phyloP scores from a whole-genome alignment of 139 green algal species.

The Chlamydomonas incerta region DNA sequence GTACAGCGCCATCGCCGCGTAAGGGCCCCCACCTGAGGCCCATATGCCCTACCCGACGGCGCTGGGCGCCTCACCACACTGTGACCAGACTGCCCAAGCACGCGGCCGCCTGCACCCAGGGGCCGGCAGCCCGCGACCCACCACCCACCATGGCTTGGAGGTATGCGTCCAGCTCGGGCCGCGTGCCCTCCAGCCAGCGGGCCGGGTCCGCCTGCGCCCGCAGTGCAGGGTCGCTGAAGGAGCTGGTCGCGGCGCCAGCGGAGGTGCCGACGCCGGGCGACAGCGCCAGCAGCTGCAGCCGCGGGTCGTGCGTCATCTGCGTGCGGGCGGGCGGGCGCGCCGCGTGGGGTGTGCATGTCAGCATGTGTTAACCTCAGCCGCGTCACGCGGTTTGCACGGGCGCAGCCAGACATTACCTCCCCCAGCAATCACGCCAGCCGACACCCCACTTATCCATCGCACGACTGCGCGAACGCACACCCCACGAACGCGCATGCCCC shows the following conservation, averaged over 20 bases:
- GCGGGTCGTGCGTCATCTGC: conserved; percentile 42
- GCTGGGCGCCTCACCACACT: background rate
- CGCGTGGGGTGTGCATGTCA: no score
- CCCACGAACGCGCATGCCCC: no score
- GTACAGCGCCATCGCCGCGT: no score
- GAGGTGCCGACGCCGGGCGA: no score
- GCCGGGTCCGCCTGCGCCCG: background rate
- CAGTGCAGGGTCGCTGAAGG: background rate
- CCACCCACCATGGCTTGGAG: conserved; percentile 14
- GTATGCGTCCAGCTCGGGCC: conserved; percentile 30
- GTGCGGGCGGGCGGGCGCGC: no score
- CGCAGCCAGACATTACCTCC: no score
- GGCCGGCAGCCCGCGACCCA: background rate
- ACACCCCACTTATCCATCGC: no score
- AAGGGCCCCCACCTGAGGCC: background rate
- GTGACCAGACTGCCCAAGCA: background rate
- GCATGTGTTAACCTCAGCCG: no score
- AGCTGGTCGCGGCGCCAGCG: background rate
- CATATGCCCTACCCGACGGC: background rate
- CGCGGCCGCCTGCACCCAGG: background rate
- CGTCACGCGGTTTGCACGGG: no score
- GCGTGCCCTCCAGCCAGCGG: conserved; percentile 10
- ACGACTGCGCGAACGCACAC: no score
- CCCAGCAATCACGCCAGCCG: no score
- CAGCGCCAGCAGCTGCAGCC: conserved; percentile 16